phyloP scores from a whole-genome alignment of 805 yeast genomes.

The Monosporozyma aerobia region DNA sequence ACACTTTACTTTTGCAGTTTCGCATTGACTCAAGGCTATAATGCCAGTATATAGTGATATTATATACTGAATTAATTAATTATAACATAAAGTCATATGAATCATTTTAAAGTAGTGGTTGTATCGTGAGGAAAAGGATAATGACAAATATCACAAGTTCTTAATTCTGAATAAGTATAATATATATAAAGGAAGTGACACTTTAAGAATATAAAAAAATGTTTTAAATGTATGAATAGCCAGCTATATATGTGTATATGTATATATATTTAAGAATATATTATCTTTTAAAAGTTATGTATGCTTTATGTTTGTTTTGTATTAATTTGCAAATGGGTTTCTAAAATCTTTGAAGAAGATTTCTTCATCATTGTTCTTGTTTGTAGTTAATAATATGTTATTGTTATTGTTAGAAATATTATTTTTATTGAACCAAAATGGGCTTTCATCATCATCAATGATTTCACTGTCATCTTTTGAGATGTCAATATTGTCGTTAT shows the following conservation, averaged over 20 bases:
- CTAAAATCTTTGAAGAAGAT: conserved; percentile 2
- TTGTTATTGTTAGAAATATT: neutral
- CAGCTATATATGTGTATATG: neutral
- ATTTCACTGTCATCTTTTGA: neutral
- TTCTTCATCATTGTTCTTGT: neutral
- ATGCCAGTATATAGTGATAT: too few species aligned
- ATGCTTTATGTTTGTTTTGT: too few species aligned
- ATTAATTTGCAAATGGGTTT: conserved; percentile 4
- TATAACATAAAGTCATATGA: too few species aligned
- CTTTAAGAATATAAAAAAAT: neutral
- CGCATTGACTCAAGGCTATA: too few species aligned
- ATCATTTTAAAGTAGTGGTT: too few species aligned
- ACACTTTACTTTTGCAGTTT: neutral
- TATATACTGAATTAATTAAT: too few species aligned
- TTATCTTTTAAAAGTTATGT: neutral
- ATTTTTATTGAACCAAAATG: conserved; percentile 1
- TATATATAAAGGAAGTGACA: too few species aligned
- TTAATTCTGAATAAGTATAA: too few species aligned
- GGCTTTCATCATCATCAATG: neutral
- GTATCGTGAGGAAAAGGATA: too few species aligned
- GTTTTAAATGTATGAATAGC: too few species aligned
- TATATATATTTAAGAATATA: neutral
- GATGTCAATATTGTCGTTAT: neutral
- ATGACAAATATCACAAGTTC: too few species aligned
- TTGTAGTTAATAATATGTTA: neutral